Evolutionary conservation across 2,329 filamentous ascomycete genomes (phyloP).

Genomic region (Fusarium vanettenii): DNA sequence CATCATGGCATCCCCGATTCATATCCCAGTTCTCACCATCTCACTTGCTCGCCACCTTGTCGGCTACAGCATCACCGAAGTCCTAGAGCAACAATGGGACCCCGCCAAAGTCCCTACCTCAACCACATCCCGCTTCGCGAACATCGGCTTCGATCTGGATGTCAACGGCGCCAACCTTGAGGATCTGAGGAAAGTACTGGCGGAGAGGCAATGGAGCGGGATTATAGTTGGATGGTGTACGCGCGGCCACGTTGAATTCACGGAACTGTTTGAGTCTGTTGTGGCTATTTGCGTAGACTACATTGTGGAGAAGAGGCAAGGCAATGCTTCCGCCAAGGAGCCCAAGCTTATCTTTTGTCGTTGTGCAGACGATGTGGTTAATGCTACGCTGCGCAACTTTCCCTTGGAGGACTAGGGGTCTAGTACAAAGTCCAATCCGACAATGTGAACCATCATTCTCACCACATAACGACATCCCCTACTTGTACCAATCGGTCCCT

Average conservation of each 20-base stretch:
- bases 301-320: neutral
- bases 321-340: neutral
- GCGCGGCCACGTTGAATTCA: constrained; percentile 8
- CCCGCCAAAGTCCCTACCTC: neutral
- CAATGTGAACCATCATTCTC: neutral
- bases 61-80: neutral
- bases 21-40: neutral
- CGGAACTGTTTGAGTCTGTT: constrained; percentile 9
- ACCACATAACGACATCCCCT: neutral
- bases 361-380: constrained; percentile 2
- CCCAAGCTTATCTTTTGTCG: constrained; percentile 24
- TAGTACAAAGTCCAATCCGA: neutral
- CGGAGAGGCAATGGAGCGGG: neutral
- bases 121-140: neutral
- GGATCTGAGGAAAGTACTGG: neutral
- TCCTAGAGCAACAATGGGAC: constrained; percentile 8
- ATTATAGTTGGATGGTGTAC: constrained; percentile 18
- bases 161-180: neutral
- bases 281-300: neutral
- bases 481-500: neutral
- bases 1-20: neutral
- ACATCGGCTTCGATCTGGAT: constrained; percentile 16
- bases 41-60: constrained; percentile 13
- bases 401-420: neutral
- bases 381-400: constrained; percentile 15